Evolutionary conservation across 1,139 yeast species (phyloP).

Genomic region (Blastobotrys niveus): DNA sequence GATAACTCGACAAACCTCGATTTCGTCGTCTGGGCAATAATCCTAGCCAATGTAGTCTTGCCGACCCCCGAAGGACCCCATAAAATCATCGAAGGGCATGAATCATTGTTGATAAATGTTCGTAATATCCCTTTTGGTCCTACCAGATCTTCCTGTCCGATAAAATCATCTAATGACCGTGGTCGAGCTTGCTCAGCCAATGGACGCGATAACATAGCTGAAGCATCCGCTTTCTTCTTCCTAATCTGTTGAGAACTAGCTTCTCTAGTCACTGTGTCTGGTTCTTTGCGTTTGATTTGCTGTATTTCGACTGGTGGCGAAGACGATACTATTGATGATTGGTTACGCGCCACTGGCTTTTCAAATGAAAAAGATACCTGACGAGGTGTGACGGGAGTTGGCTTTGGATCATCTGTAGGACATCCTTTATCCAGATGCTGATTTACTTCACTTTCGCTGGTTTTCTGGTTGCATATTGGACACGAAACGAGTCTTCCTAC

Average conservation of each 20-base stretch:
- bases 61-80: conserved; percentile 99
- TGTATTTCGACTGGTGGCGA: not conserved
- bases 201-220: conserved; percentile 39
- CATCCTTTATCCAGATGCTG: conserved; percentile 38
- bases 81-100: conserved; percentile 70
- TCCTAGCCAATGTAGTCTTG: conserved; percentile 70
- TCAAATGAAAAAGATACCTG: not conserved
- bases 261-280: not conserved
- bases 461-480: conserved; percentile 34
- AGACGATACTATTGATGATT: not conserved
- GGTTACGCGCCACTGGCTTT: too few relatives aligned
- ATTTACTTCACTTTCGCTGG: conserved; percentile 32
- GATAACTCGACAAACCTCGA: conserved; percentile 74
- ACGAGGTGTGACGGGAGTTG: not conserved
- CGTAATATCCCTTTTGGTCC: conserved; percentile 69
- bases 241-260: not conserved
- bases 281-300: not conserved
- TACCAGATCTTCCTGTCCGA: conserved; percentile 80
- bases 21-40: conserved; percentile 50
- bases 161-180: conserved; percentile 60
- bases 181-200: conserved; percentile 87
- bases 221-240: conserved; percentile 2
- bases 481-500: conserved; percentile 23
- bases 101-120: conserved; percentile 55
- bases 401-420: conserved; percentile 14